Percentiles rank a stretch among this genome's conserved stretches.
Conservation (phyloP, 73 alveolate species). For the Uronychia binucleata region DNA sequence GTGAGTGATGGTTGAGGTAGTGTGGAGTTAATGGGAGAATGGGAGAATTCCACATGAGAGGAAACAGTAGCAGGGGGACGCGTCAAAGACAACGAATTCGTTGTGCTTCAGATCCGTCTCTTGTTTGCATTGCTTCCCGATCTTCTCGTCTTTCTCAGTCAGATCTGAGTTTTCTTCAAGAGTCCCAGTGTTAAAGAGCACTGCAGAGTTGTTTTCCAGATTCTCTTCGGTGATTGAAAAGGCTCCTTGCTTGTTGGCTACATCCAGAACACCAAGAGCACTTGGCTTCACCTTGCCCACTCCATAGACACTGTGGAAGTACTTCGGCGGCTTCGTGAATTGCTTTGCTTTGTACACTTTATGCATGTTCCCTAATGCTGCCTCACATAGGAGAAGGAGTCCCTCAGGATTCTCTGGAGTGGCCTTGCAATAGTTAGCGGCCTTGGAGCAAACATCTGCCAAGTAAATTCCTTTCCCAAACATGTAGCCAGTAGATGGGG, state of each 20-base stretch:
- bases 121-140: background rate
- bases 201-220: constrained; percentile 17
- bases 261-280: constrained; percentile 23
- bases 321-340: constrained; percentile 65
- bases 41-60: too few species aligned
- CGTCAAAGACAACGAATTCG: constrained; percentile 78
- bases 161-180: constrained; percentile 29
- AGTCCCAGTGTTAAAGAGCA: constrained; percentile 47
- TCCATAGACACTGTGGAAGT: constrained; percentile 78
- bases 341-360: constrained; percentile 65
- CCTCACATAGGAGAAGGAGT: constrained; percentile 88
- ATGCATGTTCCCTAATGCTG: constrained; percentile 89
- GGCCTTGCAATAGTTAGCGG: constrained; percentile 64
- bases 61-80: constrained; percentile 64
- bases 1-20: too few species aligned
- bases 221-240: constrained; percentile 24
- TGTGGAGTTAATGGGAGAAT: too few species aligned
- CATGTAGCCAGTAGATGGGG: constrained; percentile 87
- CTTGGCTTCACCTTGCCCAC: constrained; percentile 66
- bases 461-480: constrained; percentile 97
- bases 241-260: constrained; percentile 14
- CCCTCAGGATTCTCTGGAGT: constrained; percentile 75
- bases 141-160: background rate
- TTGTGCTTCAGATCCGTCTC: constrained; percentile 37
- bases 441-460: constrained; percentile 88